Base-by-base conservation (phyloP, 2,329 filamentous ascomycete genomes). In the Furcasterigmium furcatum region DNA sequence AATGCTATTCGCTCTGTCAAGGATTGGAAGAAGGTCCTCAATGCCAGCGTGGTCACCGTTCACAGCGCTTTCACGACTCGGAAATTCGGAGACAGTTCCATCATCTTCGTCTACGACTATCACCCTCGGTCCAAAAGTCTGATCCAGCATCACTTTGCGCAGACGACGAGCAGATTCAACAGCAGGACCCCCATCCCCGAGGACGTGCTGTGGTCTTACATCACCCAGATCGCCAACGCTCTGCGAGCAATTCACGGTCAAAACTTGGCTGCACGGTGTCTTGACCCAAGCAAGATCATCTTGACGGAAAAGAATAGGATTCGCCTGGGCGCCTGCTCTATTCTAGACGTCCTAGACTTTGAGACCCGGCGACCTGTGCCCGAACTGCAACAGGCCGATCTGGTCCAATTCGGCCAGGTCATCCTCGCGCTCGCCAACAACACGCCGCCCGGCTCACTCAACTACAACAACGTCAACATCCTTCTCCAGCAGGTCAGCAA, bases 41-140 rank as follows among this genome's bases (percentile, higher is more conserved):
- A 86, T 58, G 87, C 84, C 46, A 89, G 83, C 53, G 81, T 97
- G 18, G 92, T 97, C 24, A 87, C 85, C 1, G 81, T 95, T 9
- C 85, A 95, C 58, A 91, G 96, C 65, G 90, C 89, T 1, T 99
- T 99, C 59, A 99, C 94, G 1, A 95, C 90, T 12, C 78, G 91
- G 50, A 88, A 87, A 21, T 99, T 99, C 64, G 89, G 90, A 45
- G 94, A 97, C 63, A 95, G 89, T 66, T 97, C 94, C 4, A 77
- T 99, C 45, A 87, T 99, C 41, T 87, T 99, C 58, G 91, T 95
- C 20, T 94, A 90, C 50, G 90, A 95, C 63, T 99, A 96, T 60
- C 88, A 94, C 58, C 92, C 94, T 1, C 76, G 94, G 18, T 89
- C 92, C 3, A 95, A 94, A 65, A 96, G 92, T 0, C 77, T 99